A percentile compares a stretch with the other conserved stretches of the same genome.
These are phyloP conservation scores for Annulohypoxylon moriforme DNA, from an alignment of 495 filamentous ascomycete genomes.

Conservation along the genomic window DNA sequence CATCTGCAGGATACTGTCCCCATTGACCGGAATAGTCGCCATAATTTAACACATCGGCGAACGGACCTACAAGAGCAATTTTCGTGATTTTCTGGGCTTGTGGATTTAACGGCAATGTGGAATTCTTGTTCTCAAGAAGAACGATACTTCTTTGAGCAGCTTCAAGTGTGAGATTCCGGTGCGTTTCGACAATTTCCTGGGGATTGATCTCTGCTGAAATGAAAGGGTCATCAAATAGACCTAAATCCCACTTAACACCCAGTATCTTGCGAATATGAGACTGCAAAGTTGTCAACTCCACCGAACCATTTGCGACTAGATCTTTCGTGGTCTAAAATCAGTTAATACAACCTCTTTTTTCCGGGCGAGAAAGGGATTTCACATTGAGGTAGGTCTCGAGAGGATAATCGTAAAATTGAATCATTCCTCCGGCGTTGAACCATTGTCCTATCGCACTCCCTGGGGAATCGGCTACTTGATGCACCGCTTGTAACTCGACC, in stretches of 20 bases:
- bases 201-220: slow-evolving; percentile 49
- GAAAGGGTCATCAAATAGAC: slow-evolving; percentile 52
- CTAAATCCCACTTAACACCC: slow-evolving; percentile 55
- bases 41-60: slow-evolving; percentile 57
- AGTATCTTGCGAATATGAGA: slow-evolving; percentile 52
- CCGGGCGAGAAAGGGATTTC: neutral
- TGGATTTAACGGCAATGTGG: slow-evolving; percentile 50
- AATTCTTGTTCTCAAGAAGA: slow-evolving; percentile 54
- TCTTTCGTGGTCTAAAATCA: slow-evolving; percentile 48
- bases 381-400: slow-evolving; percentile 48
- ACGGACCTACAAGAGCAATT: slow-evolving; percentile 57
- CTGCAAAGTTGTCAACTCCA: slow-evolving; percentile 47
- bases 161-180: slow-evolving; percentile 50
- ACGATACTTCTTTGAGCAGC: slow-evolving; percentile 54
- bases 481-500: slow-evolving; percentile 44
- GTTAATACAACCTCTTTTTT: slow-evolving; percentile 22
- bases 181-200: slow-evolving; percentile 44
- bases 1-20: slow-evolving; percentile 53
- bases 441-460: slow-evolving; percentile 54
- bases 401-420: slow-evolving; percentile 50
- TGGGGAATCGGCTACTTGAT: slow-evolving; percentile 48
- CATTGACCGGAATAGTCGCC: slow-evolving; percentile 56
- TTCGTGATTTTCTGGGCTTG: slow-evolving; percentile 45
- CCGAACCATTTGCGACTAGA: slow-evolving; percentile 50
- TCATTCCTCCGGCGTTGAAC: slow-evolving; percentile 54